These are phyloP conservation scores for Vigna nakashimae DNA, from an alignment of 306 rosid genomes.

Conservation along the genomic window DNA sequence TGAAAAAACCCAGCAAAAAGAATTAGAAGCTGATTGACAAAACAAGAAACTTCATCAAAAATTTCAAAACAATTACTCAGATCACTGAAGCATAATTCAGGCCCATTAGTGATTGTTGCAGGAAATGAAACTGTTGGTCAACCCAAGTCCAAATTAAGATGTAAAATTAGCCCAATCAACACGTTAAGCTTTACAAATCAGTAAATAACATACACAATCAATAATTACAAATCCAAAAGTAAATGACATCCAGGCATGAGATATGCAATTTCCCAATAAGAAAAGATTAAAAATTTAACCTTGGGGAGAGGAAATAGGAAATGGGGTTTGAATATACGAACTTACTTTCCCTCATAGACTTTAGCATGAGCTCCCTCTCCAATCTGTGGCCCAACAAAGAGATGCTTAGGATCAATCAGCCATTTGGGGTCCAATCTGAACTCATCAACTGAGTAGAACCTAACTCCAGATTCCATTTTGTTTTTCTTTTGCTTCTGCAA, in stretches of 20 bases:
- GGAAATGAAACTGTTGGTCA: slow-evolving; percentile 32
- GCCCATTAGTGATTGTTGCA: slow-evolving; percentile 33
- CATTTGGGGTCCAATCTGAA: slow-evolving; percentile 83
- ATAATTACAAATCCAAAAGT: slow-evolving; percentile 33
- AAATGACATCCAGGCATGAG: neutral
- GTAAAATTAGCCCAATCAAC: slow-evolving; percentile 20
- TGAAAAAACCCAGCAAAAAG: slow-evolving; percentile 47
- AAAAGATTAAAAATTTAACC: slow-evolving; percentile 41
- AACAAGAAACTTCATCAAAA: slow-evolving; percentile 34
- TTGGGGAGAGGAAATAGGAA: slow-evolving; percentile 29
- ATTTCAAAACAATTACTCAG: slow-evolving; percentile 18
- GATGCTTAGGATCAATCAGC: slow-evolving; percentile 82
- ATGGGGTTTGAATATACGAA: slow-evolving; percentile 34
- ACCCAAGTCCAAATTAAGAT: slow-evolving; percentile 21
- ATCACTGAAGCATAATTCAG: slow-evolving; percentile 39
- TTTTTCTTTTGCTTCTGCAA: neutral
- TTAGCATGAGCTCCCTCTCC: slow-evolving; percentile 98
- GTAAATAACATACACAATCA: slow-evolving; percentile 19
- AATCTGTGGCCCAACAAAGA: slow-evolving; percentile 87
- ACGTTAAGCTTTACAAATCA: slow-evolving; percentile 26
- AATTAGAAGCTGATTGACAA: slow-evolving; percentile 29
- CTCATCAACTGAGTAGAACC: slow-evolving; percentile 80
- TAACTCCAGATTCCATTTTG: slow-evolving; percentile 80
- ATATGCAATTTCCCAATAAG: slow-evolving; percentile 44
- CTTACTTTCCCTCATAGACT: slow-evolving; percentile 97